A percentile compares a stretch with the other conserved stretches of the same genome.
phyloP scores from a whole-genome alignment of 2,329 filamentous ascomycete genomes.

The Penicillium nordicum region DNA sequence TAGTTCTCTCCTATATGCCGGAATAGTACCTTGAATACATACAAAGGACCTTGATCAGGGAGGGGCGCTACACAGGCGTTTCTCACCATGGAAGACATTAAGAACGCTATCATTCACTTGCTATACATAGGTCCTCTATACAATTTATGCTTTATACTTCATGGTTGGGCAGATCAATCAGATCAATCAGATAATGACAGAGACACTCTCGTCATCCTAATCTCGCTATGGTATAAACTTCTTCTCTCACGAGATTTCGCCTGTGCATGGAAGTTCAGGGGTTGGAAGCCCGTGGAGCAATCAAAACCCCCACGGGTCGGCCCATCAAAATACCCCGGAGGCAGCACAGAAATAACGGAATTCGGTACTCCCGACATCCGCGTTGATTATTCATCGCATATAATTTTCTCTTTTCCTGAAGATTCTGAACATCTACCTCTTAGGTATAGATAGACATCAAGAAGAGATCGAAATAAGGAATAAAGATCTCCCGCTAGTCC shows the following conservation, averaged over 20 bases:
- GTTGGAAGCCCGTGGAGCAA: background rate
- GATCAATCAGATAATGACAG: background rate
- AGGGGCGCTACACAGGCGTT: background rate
- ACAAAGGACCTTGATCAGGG: background rate
- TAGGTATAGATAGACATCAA: background rate
- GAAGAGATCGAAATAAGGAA: background rate
- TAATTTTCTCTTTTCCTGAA: background rate
- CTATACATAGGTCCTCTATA: background rate
- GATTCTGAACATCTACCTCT: background rate
- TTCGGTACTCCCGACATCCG: constrained; percentile 11
- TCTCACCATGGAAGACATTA: background rate
- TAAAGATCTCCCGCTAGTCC: constrained; percentile 3
- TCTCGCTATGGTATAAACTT: background rate
- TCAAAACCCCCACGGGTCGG: background rate
- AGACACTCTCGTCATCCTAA: too few relatives aligned
- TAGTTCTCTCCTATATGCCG: too few relatives aligned
- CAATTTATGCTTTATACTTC: background rate
- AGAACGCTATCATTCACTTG: background rate
- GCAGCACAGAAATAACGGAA: constrained; percentile 1
- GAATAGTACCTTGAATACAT: background rate
- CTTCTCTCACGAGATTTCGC: background rate
- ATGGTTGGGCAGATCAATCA: background rate
- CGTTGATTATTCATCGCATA: constrained; percentile 1
- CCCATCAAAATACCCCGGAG: constrained; percentile 1
- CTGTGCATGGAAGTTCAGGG: background rate